Base-by-base conservation (phyloP, 768 basidiomycete species). In the Austroboletus eburneus region DNA sequence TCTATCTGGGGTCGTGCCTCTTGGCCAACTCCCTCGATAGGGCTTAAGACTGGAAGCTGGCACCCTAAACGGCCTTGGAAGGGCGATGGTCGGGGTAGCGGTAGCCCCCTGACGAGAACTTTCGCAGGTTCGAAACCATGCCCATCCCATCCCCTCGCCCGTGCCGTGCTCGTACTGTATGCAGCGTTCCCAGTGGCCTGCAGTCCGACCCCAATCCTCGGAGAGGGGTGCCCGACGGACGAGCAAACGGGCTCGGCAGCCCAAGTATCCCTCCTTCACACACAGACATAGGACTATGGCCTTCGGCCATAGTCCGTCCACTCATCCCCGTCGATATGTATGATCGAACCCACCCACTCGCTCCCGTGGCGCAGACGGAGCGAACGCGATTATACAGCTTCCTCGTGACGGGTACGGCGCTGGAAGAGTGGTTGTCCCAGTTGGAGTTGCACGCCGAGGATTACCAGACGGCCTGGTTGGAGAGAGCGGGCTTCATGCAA, bases 371-470 rank as follows among this genome's bases (percentile, higher is more conserved):
- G 46, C 82, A 84, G 56, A 91, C 88, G 5, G 88, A 90, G 52
- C 66, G 79, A 25, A 82, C 84, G 12, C 72, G 87, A n/a, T 61
- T 90, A 21, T 69, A 77, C 33, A 88, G 87, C 54, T 56, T 90
- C 39, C 69, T 90, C 24, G 66, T 86, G 4, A 70, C 73, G 1
- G 85, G 82, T 0, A 74, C 78, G 22, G 73, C 77, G 9, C 58
- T 91, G 36, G 87, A 89, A 54, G 85, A 85, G 51, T 91, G 87
- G 87, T 50, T 88, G 35, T 57, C 67, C 5, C 57, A 56, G 23
- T 57, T 63, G 42, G 64, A 53, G 4, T 59, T 58, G 5, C 57
- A 56, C 0, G 57, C 51, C 2, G 59, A 62, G 43, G 63, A 64
- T 33, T 55, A 69, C 43, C 59, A 64, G 29, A 20, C 62, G 4